Conservation (phyloP, 768 basidiomycete genomes). For the Pleurotus cornucopiae region DNA sequence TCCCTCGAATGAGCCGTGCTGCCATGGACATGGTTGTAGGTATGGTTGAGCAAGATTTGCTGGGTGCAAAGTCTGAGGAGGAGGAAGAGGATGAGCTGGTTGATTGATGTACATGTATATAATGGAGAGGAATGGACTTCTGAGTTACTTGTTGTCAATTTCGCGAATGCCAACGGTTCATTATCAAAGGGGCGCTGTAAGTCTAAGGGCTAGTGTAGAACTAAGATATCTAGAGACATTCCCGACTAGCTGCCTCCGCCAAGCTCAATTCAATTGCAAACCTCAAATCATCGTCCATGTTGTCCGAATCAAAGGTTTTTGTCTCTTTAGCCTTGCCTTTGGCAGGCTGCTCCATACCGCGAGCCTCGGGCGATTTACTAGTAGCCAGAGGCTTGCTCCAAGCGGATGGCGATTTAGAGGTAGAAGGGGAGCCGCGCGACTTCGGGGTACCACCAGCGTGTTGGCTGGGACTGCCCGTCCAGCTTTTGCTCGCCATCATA, state of each 20-base stretch:
- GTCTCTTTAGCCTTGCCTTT: constrained; percentile 9
- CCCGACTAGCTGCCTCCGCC: constrained; percentile 51
- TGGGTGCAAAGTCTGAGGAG: constrained; percentile 20
- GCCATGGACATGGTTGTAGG: constrained; percentile 62
- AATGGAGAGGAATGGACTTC: no score
- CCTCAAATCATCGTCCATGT: constrained; percentile 60
- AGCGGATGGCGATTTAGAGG: constrained; percentile 23
- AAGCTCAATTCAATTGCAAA: constrained; percentile 70
- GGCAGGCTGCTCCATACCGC: background rate
- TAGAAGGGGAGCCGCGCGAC: constrained; percentile 12
- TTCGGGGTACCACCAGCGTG: constrained; percentile 11
- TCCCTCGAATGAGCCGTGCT: constrained; percentile 66
- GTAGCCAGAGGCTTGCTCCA: constrained; percentile 36
- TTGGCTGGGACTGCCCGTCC: constrained; percentile 16
- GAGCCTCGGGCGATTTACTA: constrained; percentile 5
- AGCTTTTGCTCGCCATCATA: background rate
- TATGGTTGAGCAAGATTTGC: constrained; percentile 53
- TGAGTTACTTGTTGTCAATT: no score
- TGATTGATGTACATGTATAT: constrained; percentile 11
- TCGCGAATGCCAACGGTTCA: no score
- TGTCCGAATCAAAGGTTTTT: constrained; percentile 18
- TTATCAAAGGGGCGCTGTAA: no score
- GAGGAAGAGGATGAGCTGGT: constrained; percentile 12
- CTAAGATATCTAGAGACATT: no score
- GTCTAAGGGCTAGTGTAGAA: no score